Base-by-base conservation (phyloP, 73 alveolate genomes). In the Paraurostyla sp. region DNA sequence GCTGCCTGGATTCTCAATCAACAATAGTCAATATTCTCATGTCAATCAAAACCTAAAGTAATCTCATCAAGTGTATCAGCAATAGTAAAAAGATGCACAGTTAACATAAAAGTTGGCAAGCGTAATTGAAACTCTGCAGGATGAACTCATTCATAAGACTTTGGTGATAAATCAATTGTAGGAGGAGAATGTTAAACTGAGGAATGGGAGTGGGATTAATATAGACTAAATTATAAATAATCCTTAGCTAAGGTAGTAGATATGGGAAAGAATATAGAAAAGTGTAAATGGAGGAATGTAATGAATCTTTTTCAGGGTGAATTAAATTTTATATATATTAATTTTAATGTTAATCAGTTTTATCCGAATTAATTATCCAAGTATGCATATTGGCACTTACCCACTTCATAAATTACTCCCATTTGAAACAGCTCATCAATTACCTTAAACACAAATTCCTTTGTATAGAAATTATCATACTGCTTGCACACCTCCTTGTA, bases 341-440 rank as follows among this genome's bases (percentile, higher is more conserved):
- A n/a, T n/a, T n/a, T n/a, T n/a, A n/a, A n/a, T n/a, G n/a, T n/a
- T n/a, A n/a, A n/a, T n/a, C n/a, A n/a, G n/a, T n/a, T n/a, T n/a
- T n/a, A 20, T 81, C 82, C 48, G 69, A 76, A 48, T 49, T 59
- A 23, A 45, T 36, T 58, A 22, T 81, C 71, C 20, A 81, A n/a
- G 42, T 40, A 81, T 0, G 83, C 81, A 58, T 57, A 81, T 9
- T 1, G 0, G 36, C 38, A 27, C 27, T 81, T 81, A 22, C 83
- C 82, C 18, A 22, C 52, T 54, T 81, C 91, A 57, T 57, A 81
- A 0, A 81, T 81, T 11, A 54, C 32, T 22, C 91, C 91, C 82
- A 40, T 81, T 32, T 56, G 83, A 40, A 81, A 81, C 33, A 81
- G 43, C 30, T 81, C 91, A 40, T 81, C 82, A 38, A 81, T 81